A percentile compares a stretch with the other conserved stretches of the same genome.
Conservation (phyloP, 352 stramenopile species). For the Pythium aristosporum region DNA sequence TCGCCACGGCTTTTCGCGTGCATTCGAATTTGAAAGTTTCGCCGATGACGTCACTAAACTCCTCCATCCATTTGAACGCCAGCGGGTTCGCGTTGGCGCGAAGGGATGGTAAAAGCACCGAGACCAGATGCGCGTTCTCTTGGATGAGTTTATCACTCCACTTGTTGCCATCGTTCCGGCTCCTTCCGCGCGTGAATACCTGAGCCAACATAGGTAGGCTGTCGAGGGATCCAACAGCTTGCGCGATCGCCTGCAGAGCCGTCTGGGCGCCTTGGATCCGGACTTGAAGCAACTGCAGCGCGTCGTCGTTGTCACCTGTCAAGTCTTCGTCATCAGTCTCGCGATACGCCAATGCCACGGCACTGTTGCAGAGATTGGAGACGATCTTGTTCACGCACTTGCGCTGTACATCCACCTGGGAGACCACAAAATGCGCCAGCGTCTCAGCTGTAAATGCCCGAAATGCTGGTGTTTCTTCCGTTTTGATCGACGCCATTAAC, state of each 20-base stretch:
- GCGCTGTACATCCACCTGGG: slow-evolving; percentile 45
- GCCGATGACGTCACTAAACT: slow-evolving; percentile 31
- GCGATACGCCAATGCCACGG: slow-evolving; percentile 36
- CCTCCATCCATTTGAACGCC: slow-evolving; percentile 48
- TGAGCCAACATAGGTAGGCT: slow-evolving; percentile 37
- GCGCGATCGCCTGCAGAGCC: slow-evolving; percentile 41
- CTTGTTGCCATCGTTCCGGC: slow-evolving; percentile 9
- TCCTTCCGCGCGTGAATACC: slow-evolving; percentile 41
- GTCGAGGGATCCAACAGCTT: slow-evolving; percentile 36
- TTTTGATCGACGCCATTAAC: slow-evolving; percentile 80
- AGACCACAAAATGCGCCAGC: slow-evolving; percentile 58
- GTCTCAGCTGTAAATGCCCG: slow-evolving; percentile 44
- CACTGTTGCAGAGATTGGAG: slow-evolving; percentile 75
- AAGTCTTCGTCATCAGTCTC: slow-evolving; percentile 31
- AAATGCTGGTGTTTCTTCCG: slow-evolving; percentile 47
- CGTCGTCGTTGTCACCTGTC: not conserved
- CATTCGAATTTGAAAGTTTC: slow-evolving; percentile 24
- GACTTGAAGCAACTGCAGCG: slow-evolving; percentile 14
- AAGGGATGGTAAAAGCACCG: slow-evolving; percentile 37
- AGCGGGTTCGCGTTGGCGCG: slow-evolving; percentile 25
- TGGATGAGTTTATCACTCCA: slow-evolving; percentile 40
- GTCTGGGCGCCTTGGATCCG: slow-evolving; percentile 45
- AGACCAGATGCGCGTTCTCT: slow-evolving; percentile 50
- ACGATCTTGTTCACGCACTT: slow-evolving; percentile 81
- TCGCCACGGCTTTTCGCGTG: slow-evolving; percentile 37